Base-by-base conservation (phyloP, 73 alveolate species). In the Breviolum minutum region DNA sequence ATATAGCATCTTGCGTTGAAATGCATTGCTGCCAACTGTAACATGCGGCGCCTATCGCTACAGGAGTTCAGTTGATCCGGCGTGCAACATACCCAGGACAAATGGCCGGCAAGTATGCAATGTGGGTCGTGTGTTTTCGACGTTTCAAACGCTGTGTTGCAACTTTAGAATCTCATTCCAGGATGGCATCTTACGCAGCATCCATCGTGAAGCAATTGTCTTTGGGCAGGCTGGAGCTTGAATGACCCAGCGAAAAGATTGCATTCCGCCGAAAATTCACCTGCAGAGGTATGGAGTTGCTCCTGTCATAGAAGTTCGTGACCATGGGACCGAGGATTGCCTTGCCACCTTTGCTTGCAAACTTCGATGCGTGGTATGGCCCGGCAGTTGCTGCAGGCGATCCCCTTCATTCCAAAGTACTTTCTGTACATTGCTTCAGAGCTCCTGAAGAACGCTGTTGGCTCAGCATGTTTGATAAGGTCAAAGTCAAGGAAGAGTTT, bases 391-490 rank as follows among this genome's bases (percentile, higher is more conserved):
- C 40, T 9, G 64, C 29, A 86, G 94, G 81, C 32, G 29, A 86
- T 86, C 10, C 80, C 94, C 13, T 86, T 86, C 20, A 86, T 86
- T 63, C 94, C 94, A 77, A 86, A 86, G 24, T 86, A 86, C 63
- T 63, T 86, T n/a, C 48, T 86, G 64, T 86, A 86, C 94, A 86
- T 86, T 63, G 79, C 79, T 63, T 86, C 94, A 19, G 94, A 86
- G 94, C 94, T 86, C 76, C 94, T 86, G 94, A 86, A 86, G 63
- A 86, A 86, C 81, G 94, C 94, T 5, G 94, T 27, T 27, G 17
- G 81, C 94, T 16, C n/a, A 11, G 16, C 94, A 22, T 61, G 90
- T 81, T 81, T 60, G 12, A 79, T 9, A 63, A 73, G 17, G 83
- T 5, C 54, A 40, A 40, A 40, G 54, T 40, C 54, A 40, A 40